A percentile compares a stretch with the other conserved stretches of the same genome.
Evolutionary conservation across 2,329 filamentous ascomycete genomes (phyloP).

Genomic region (Penicillium sp.): DNA sequence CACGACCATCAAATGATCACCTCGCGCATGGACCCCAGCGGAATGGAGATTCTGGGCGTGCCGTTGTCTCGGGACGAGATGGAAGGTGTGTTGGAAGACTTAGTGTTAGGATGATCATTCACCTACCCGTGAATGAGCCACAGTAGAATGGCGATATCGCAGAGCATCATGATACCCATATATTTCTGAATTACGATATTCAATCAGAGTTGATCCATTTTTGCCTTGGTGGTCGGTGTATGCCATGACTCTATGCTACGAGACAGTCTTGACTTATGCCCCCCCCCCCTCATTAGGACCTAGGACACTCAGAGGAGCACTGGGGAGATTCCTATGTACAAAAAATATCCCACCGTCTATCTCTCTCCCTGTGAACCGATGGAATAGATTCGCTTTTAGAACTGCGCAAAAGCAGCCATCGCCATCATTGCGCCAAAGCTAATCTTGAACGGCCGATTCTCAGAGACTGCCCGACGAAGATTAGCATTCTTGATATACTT

Average conservation of each 20-base stretch:
- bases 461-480: constrained; percentile 42
- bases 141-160: constrained; percentile 24
- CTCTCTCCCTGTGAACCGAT: not conserved
- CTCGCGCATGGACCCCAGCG: constrained; percentile 80
- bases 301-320: not conserved
- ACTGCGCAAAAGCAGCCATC: constrained; percentile 51
- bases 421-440: constrained; percentile 52
- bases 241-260: not conserved
- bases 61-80: constrained; percentile 88
- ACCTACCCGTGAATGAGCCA: constrained; percentile 6
- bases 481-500: constrained; percentile 47
- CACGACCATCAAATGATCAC: constrained; percentile 98
- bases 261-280: not conserved
- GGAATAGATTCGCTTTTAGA: constrained; percentile 26
- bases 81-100: constrained; percentile 83
- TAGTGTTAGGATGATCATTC: constrained; percentile 42
- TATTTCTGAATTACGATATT: constrained; percentile 25
- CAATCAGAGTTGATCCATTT: constrained; percentile 13
- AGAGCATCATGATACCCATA: constrained; percentile 39
- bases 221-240: constrained; percentile 6
- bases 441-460: constrained; percentile 51
- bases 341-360: not conserved
- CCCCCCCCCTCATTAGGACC: no score
- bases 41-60: constrained; percentile 81
- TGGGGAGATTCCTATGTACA: constrained; percentile 20